These are phyloP conservation scores for Plasmodium gallinaceum DNA, from an alignment of 169 alveolate genomes.

Conservation along the genomic window DNA sequence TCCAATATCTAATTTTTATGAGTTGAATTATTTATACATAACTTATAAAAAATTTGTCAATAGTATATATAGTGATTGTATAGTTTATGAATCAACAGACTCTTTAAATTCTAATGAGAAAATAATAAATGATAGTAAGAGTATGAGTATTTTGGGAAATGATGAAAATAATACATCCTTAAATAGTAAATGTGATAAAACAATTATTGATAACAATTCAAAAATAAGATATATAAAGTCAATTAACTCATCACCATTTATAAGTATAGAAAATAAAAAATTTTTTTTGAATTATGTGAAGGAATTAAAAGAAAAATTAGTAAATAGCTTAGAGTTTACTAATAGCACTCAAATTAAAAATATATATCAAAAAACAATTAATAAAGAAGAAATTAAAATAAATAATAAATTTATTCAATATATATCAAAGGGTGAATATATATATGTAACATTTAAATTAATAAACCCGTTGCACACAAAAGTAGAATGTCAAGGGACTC, in stretches of 20 bases:
- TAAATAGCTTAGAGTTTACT: slow-evolving; percentile 9
- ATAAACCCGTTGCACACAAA: slow-evolving; percentile 56
- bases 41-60: slow-evolving; percentile 40
- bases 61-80: slow-evolving; percentile 11
- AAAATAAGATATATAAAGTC: slow-evolving; percentile 15
- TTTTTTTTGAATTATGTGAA: slow-evolving; percentile 13
- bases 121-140: background rate
- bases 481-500: slow-evolving; percentile 58
- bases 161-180: background rate
- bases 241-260: slow-evolving; percentile 17
- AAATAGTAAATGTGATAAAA: background rate
- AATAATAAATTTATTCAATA: slow-evolving; percentile 43
- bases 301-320: slow-evolving; percentile 27
- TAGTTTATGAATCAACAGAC: background rate
- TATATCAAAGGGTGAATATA: slow-evolving; percentile 26
- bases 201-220: background rate
- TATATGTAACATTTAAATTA: slow-evolving; percentile 33
- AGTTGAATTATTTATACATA: slow-evolving; percentile 25
- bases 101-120: background rate
- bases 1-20: background rate
- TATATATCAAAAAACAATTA: slow-evolving; percentile 33
- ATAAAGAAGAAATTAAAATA: slow-evolving; percentile 28
- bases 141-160: background rate
- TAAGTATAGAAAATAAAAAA: background rate
- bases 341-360: slow-evolving; percentile 21